phyloP scores from a whole-genome alignment of 371 early-diverging fungal genomes.

The Mucor lusitanicus region DNA sequence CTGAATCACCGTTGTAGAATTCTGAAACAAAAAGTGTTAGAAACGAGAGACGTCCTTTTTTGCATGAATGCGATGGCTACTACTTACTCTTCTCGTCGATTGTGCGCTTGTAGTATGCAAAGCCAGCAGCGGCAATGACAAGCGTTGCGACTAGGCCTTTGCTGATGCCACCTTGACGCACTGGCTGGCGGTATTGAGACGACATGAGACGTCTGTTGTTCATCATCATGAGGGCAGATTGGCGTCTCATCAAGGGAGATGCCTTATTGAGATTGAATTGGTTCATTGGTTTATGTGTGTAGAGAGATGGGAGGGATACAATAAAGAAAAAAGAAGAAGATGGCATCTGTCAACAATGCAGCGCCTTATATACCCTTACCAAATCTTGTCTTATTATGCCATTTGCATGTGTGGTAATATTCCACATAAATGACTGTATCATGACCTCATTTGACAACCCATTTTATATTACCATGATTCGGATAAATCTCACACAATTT shows the following conservation, averaged over 20 bases:
- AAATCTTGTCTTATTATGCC: not conserved
- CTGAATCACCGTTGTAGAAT: constrained; percentile 12
- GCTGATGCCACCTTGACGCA: not conserved
- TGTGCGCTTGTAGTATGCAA: constrained; percentile 21
- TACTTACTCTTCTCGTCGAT: constrained; percentile 12
- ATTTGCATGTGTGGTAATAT: not conserved
- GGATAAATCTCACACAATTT: not conserved
- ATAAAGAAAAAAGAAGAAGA: not conserved
- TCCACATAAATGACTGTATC: constrained; percentile 13
- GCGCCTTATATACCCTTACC: constrained; percentile 6
- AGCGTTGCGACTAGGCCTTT: constrained; percentile 8
- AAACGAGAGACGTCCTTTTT: not conserved
- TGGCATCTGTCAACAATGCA: not conserved
- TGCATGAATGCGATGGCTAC: not conserved
- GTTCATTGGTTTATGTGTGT: not conserved
- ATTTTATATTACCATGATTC: not conserved
- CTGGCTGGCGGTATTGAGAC: not conserved
- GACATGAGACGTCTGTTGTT: not conserved
- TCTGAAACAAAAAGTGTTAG: not conserved
- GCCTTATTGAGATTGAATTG: not conserved
- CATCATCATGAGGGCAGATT: not conserved
- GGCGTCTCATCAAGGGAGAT: not conserved
- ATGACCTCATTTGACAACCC: constrained; percentile 24
- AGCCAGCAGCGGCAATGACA: constrained; percentile 18
- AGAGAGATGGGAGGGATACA: no score